Percentiles rank a stretch among this genome's conserved stretches.
Conservation (phyloP, 2,329 filamentous ascomycete species). For the Eutypa lata region DNA sequence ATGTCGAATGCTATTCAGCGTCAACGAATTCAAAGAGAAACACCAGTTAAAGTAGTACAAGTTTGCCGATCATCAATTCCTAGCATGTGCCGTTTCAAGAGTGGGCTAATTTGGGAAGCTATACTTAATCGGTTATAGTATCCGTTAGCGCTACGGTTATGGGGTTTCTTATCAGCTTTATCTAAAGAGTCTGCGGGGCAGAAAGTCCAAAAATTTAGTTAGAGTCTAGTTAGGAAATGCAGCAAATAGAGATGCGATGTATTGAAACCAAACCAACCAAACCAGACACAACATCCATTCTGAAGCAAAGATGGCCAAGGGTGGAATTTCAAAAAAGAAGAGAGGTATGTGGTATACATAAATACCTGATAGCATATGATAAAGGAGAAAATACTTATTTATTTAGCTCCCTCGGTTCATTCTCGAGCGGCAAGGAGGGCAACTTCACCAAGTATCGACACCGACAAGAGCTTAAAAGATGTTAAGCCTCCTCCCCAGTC, state of each 20-base stretch:
- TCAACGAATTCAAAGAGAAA: no score
- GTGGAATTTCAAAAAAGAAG: slow-evolving; percentile 28
- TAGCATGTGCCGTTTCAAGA: no score
- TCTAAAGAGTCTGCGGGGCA: slow-evolving; percentile 5
- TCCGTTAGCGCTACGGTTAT: slow-evolving; percentile 3
- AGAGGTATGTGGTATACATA: slow-evolving; percentile 19
- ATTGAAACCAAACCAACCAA: neutral
- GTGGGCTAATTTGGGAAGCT: neutral
- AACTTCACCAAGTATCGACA: slow-evolving; percentile 66
- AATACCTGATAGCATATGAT: no score
- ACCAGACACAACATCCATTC: neutral
- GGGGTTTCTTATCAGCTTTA: neutral
- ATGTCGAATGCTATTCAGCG: no score
- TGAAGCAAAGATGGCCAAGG: slow-evolving; percentile 31
- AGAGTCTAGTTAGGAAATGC: neutral
- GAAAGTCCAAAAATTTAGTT: slow-evolving; percentile 7
- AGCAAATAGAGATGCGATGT: neutral
- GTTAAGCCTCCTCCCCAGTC: slow-evolving; percentile 48
- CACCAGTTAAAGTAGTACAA: no score
- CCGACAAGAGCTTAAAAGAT: slow-evolving; percentile 68
- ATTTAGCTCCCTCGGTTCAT: slow-evolving; percentile 59
- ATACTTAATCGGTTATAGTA: neutral
- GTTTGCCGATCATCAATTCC: no score
- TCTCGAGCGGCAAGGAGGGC: slow-evolving; percentile 74
- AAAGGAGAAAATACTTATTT: slow-evolving; percentile 6